A percentile compares a stretch with the other conserved stretches of the same genome.
Conservation (phyloP, 2,329 filamentous ascomycete genomes). For the Chaetomium sp. region DNA sequence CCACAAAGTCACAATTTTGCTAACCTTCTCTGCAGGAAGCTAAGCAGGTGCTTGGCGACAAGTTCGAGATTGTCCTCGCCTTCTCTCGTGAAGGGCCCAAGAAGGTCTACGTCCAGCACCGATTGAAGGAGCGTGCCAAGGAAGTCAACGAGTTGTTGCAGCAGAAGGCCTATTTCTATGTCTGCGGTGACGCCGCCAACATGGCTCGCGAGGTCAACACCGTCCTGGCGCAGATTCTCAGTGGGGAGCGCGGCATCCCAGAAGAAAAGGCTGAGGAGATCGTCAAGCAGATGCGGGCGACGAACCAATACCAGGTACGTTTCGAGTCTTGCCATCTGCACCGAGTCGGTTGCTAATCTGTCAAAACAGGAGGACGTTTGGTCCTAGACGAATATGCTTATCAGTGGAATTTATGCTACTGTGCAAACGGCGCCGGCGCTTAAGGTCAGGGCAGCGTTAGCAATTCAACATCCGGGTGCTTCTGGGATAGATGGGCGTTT, state of each 20-base stretch:
- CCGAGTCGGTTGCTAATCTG: slow-evolving; percentile 37
- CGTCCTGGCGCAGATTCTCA: slow-evolving; percentile 82
- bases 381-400: slow-evolving; percentile 52
- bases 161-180: slow-evolving; percentile 92
- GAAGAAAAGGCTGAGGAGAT: slow-evolving; percentile 92
- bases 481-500: slow-evolving; percentile 23
- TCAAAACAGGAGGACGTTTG: slow-evolving; percentile 67
- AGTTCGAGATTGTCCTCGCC: slow-evolving; percentile 86
- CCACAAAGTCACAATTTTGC: background rate
- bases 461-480: slow-evolving; percentile 22
- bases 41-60: slow-evolving; percentile 79
- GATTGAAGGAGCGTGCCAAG: slow-evolving; percentile 77
- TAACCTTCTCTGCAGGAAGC: slow-evolving; percentile 63
- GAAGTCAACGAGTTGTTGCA: slow-evolving; percentile 85
- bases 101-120: slow-evolving; percentile 97
- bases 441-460: slow-evolving; percentile 13
- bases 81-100: slow-evolving; percentile 87
- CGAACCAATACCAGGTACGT: slow-evolving; percentile 91
- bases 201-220: slow-evolving; percentile 94
- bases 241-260: slow-evolving; percentile 77
- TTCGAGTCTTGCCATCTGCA: background rate
- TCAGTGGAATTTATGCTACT: background rate
- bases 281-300: slow-evolving; percentile 93
- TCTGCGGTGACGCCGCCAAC: slow-evolving; percentile 95
- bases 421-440: slow-evolving; percentile 21